Evolutionary conservation across 495 filamentous ascomycete species (phyloP), one percentile per base, ranked within the genome.

Genomic region (Friedmanniomyces simplex): DNA sequence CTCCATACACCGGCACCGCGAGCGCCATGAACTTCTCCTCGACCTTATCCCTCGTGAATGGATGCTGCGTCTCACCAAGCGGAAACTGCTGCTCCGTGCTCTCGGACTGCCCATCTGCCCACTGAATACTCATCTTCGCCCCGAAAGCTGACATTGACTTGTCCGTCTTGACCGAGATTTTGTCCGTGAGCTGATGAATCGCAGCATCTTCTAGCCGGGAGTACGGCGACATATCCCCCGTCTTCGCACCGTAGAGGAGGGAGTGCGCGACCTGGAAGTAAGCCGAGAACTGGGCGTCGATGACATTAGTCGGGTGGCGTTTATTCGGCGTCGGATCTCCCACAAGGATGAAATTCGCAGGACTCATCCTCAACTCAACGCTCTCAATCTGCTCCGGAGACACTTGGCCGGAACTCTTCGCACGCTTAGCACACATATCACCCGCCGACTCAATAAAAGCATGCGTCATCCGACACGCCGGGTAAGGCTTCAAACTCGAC

Each of bases 391-490:
- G 58, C n/a, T 50, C 41, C 14, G 41, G 32, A 12, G 59, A 36
- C 12, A 57, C 58, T 14, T n/a, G n/a, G n/a, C 18, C 48, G 8
- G 47, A 16, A 1, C 22, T 2, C 1, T 55, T 22, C 21, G 46
- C 47, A 6, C 36, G 42, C 32, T n/a, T 21, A 7, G 30, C 32
- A 26, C 43, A 21, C 12, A 65, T 36, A 21, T 63, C 54, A 0
- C 56, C 65, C 20, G 32, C 50, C 49, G 61, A 36, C 48, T 67
- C 65, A 28, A 67, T 67, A 42, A 59, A 62, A 20, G 37, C 59
- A 34, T 67, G 65, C 30, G 65, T 67, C 62, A 65, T 65, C 1
- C 65, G 62, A 34, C 65, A 67, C 0, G 65, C 65, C 24, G 62
- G 59, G 45, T 63, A 67, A 14, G 65, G 65, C 42, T 67, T 67